A percentile compares a stretch with the other conserved stretches of the same genome.
These are phyloP conservation scores for Tremellales sp. DNA, from an alignment of 1,284 basidiomycete species.

Conservation along the genomic window DNA sequence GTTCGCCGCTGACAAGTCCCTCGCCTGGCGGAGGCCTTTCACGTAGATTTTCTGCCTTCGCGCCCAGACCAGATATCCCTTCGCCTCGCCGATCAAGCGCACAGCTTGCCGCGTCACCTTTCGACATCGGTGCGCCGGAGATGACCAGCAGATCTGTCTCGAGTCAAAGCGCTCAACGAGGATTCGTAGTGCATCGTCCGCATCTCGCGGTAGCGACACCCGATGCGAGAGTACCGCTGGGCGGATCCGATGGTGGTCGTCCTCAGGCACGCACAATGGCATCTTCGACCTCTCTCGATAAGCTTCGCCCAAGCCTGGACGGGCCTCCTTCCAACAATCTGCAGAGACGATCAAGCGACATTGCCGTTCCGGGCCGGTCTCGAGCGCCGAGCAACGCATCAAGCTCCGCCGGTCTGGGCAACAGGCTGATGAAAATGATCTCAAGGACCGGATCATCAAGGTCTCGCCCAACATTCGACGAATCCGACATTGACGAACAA, in stretches of 20 bases:
- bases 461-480: background rate
- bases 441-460: conserved; percentile 28
- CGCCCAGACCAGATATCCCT: conserved; percentile 9
- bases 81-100: conserved; percentile 9
- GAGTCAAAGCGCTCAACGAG: conserved; percentile 3
- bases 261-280: conserved; percentile 21
- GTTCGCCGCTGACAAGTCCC: conserved; percentile 20
- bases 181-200: conserved; percentile 16
- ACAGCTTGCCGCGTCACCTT: conserved; percentile 8
- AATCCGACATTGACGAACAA: background rate
- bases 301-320: conserved; percentile 9
- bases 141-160: conserved; percentile 6
- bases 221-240: conserved; percentile 6
- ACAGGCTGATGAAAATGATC: conserved; percentile 29
- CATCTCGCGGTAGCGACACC: conserved; percentile 20
- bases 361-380: too few relatives aligned
- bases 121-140: conserved; percentile 1
- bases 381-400: conserved; percentile 23
- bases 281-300: conserved; percentile 28
- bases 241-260: conserved; percentile 7
- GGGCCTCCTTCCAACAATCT: too few relatives aligned
- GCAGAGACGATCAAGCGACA: too few relatives aligned
- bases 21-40: conserved; percentile 9
- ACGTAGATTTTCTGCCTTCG: conserved; percentile 25
- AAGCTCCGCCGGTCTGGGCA: conserved; percentile 19